Evolutionary conservation across 2,329 filamentous ascomycete genomes (phyloP), one percentile per base, ranked within the genome.

Genomic region (Verticillium nonalfalfae): DNA sequence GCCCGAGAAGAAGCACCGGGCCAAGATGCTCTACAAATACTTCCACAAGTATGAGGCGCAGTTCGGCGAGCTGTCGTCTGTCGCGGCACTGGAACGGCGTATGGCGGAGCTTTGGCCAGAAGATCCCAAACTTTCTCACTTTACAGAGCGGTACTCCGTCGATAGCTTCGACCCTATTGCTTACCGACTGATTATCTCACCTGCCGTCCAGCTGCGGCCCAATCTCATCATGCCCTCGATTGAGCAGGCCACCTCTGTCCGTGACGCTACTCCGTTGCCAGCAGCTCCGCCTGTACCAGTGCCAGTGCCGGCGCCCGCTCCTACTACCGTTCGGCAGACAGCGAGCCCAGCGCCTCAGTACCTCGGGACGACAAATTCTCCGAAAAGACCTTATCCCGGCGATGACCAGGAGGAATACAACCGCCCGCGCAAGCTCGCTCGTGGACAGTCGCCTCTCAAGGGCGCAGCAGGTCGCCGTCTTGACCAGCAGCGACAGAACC

Each of bases 41-140:
- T 94, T 99, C 73, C 94, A 99, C 76, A 90, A 93, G 68, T 97
- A 96, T 72, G 95, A 99, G 77, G 93, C 93, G 11, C 88, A 93
- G 66, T 99, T 93, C 70, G 95, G 96, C 61, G 95, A 99, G 72
- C 83, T 98, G 5, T 86, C 90, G 6, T 93, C 98, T 69, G 92
- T 99, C 60, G 86, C 88, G 66, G 95, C 96, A 72, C 81, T 99
- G 15, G 96, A 99, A 75, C 89, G 89, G 69, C 88, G 95, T 56
- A 98, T 99, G 93, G 85, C 85, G 26, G 93, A 97, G 70, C 82
- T 97, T n/a, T 99, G 92, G 74, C 93, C 93, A 0, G 88, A 93
- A 62, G 94, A 97, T 69, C 89, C 92, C 3, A 88, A 85, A 61
- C 81, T 97, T 45, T 78, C 82, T 14, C 86, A 87, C 63, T 98